These are phyloP conservation scores for Tremellales sp. DNA, from an alignment of 1,284 basidiomycete species.

Conservation along the genomic window DNA sequence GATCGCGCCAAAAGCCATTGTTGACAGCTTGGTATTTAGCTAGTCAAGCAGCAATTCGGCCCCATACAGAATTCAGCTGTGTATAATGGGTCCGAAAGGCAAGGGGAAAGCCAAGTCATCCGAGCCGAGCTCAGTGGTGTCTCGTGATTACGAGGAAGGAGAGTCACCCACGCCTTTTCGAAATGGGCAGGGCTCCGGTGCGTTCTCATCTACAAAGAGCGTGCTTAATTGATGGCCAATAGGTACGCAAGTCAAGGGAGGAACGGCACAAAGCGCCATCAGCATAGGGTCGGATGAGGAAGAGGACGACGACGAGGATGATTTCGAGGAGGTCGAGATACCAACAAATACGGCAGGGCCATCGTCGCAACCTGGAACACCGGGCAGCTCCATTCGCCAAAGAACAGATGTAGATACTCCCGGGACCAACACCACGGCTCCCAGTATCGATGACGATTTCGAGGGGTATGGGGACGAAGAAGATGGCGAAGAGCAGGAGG, in stretches of 20 bases:
- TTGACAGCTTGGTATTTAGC: too few species aligned
- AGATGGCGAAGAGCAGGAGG: conserved; percentile 21
- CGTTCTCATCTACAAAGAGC: neutral
- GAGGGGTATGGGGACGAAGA: conserved; percentile 14
- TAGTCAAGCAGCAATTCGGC: too few species aligned
- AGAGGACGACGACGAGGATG: conserved; percentile 35
- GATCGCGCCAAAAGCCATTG: neutral
- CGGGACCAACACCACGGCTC: conserved; percentile 15
- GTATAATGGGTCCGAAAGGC: conserved; percentile 11
- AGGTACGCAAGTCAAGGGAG: neutral
- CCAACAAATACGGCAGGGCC: conserved; percentile 21
- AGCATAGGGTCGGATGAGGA: conserved; percentile 8
- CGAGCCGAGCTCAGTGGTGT: neutral
- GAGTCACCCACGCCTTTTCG: neutral
- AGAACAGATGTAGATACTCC: conserved; percentile 14
- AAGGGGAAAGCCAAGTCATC: neutral
- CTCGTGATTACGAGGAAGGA: neutral
- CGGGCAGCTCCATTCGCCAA: conserved; percentile 16
- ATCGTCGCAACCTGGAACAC: conserved; percentile 28
- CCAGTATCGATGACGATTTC: conserved; percentile 19
- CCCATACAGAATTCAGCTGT: too few species aligned
- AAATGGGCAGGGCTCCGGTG: neutral
- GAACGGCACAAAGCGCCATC: neutral
- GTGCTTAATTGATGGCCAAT: too few species aligned
- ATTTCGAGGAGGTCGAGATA: conserved; percentile 45